Evolutionary conservation across 176 grass and related monocot species (phyloP).

Genomic region (Poa pratensis): DNA sequence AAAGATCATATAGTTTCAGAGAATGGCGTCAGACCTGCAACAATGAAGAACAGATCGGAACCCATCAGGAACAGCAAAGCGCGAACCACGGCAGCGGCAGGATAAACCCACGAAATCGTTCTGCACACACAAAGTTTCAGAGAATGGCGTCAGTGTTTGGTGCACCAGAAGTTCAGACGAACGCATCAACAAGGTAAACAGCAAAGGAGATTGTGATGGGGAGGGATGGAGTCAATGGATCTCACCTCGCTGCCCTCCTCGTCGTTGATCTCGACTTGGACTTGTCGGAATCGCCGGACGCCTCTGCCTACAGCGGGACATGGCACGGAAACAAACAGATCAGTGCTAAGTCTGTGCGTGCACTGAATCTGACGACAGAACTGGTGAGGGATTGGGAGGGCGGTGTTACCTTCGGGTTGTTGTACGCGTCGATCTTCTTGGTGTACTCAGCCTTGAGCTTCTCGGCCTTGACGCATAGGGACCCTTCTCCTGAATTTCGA

Average conservation of each 20-base stretch:
- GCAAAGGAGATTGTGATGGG: not conserved
- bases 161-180: not conserved
- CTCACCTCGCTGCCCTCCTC: constrained; percentile 68
- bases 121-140: constrained; percentile 27
- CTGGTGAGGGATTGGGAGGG: no score
- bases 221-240: not conserved
- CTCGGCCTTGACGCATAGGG: constrained; percentile 78
- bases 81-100: no score
- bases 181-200: accelerated
- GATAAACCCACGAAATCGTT: no score
- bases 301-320: constrained; percentile 12
- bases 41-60: no score
- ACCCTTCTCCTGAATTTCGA: constrained; percentile 69
- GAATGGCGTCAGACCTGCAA: no score
- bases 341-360: not conserved
- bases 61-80: no score
- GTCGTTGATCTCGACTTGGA: constrained; percentile 94
- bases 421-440: no score
- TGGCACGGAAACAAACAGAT: not conserved
- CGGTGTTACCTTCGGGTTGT: constrained; percentile 58
- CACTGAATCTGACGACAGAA: no score
- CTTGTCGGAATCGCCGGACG: constrained; percentile 80
- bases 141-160: not conserved
- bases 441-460: constrained; percentile 86
- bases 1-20: no score